Evolutionary conservation across 23 red algal genomes (phyloP).

Genomic region (Pyropia yezoensis): DNA sequence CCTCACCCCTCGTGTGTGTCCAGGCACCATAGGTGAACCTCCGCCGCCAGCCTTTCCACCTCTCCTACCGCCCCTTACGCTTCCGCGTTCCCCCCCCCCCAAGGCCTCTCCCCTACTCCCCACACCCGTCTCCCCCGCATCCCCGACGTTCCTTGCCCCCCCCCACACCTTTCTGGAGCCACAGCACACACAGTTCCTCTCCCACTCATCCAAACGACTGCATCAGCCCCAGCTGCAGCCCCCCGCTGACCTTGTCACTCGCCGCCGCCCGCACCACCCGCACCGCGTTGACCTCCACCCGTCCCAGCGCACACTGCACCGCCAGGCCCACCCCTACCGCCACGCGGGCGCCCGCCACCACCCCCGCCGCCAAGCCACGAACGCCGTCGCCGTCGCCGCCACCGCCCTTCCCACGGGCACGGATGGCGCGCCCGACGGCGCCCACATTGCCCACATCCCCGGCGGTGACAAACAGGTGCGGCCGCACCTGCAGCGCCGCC

Average conservation of each 20-base stretch:
- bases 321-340: constrained; percentile 64
- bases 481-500: constrained; percentile 31
- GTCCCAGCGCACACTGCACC: constrained; percentile 40
- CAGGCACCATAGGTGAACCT: too few relatives aligned
- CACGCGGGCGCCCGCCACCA: constrained; percentile 15
- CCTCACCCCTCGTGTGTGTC: too few relatives aligned
- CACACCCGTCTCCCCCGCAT: too few relatives aligned
- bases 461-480: constrained; percentile 55
- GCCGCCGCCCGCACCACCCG: constrained; percentile 34
- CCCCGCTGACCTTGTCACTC: constrained; percentile 32
- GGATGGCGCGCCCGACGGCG: background rate
- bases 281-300: constrained; percentile 68
- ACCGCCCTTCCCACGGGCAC: background rate
- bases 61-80: too few relatives aligned
- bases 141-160: too few relatives aligned
- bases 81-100: too few relatives aligned
- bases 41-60: too few relatives aligned
- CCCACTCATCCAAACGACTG: constrained; percentile 57
- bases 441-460: constrained; percentile 53
- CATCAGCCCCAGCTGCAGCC: constrained; percentile 73
- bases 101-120: too few relatives aligned
- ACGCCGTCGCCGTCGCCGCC: background rate
- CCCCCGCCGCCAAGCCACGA: constrained; percentile 3
- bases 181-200: too few relatives aligned
- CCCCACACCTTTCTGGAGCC: too few relatives aligned